Evolutionary conservation across 768 basidiomycete species (phyloP), one percentile per base, ranked within the genome.

Genomic region (Postia placenta): DNA sequence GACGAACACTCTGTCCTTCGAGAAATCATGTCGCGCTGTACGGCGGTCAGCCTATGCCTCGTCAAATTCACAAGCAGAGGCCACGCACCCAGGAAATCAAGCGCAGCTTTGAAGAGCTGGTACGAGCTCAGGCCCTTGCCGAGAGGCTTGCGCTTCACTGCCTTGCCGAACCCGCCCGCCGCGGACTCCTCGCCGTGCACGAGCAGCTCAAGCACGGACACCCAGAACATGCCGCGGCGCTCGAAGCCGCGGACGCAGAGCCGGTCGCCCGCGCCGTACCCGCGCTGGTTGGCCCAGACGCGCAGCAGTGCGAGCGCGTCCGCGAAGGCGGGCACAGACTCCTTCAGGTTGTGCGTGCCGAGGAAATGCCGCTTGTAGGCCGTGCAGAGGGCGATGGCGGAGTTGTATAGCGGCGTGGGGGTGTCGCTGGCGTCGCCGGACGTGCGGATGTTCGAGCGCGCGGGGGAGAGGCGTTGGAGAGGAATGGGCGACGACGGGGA

Each of bases 281-380:
- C 92, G 36, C 93, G 74, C 57, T 93, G 87, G 43, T 83, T 81
- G 1, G 89, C 90, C 96, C 96, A 99, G 14, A 94, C 77, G 9
- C 91, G 79, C 14, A 97, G 77, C 1, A 97, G 72, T 0, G 85
- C 74, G 7, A 92, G 63, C 0, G 90, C 90, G 44, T 93, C 85
- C 1, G 67, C 64, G 63, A 90, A 92, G 0, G 82, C 74, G 0
- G 85, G 74, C 9, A 69, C 66, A 9, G 68, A 59, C 22, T 79
- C 67, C 11, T 76, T 69, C 36, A 85, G 55, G 1, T 67, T 56
- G 55, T 79, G 70, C 19, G 74, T 62, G 26, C 66, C 63, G n/a
- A 76, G 64, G 15, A 79, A 66, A 46, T 75, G 71, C 2, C 67
- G 70, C 40, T 79, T 74, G 25, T 78, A 70, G 11, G 74, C 74